phyloP scores from a whole-genome alignment of 2,329 filamentous ascomycete genomes.

The Colletotrichum orbiculare region DNA sequence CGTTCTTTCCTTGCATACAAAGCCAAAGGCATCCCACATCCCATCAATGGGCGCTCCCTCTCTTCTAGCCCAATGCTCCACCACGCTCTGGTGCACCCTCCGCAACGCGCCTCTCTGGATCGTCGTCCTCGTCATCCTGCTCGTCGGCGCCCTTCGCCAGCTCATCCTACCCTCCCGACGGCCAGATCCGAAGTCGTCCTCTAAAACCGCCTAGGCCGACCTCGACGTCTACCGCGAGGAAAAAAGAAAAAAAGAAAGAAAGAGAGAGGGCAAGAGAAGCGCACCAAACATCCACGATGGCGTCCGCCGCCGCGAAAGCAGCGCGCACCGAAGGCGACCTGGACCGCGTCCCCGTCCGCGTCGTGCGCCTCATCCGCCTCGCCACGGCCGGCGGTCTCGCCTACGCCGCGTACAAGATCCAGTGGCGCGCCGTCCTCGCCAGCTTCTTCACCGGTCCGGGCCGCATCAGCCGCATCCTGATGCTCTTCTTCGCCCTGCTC shows the following conservation, averaged over 20 bases:
- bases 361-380: slow-evolving; percentile 50
- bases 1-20: no score
- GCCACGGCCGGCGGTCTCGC: slow-evolving; percentile 54
- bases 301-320: slow-evolving; percentile 25
- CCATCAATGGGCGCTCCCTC: slow-evolving; percentile 14
- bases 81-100: slow-evolving; percentile 53
- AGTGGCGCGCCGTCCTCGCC: slow-evolving; percentile 52
- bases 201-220: neutral
- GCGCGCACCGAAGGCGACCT: slow-evolving; percentile 39
- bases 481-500: slow-evolving; percentile 66
- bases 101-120: slow-evolving; percentile 56
- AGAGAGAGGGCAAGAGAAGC: neutral
- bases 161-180: slow-evolving; percentile 37
- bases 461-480: slow-evolving; percentile 61
- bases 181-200: neutral
- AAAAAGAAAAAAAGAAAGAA: neutral
- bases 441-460: slow-evolving; percentile 66
- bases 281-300: slow-evolving; percentile 4
- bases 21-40: no score
- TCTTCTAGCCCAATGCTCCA: slow-evolving; percentile 55
- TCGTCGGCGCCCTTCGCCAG: slow-evolving; percentile 48
- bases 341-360: slow-evolving; percentile 40
- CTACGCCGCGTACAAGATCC: slow-evolving; percentile 58
- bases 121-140: slow-evolving; percentile 50
- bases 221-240: neutral